phyloP scores from a whole-genome alignment of 176 grass and related monocot species.

The Raddia guianensis region DNA sequence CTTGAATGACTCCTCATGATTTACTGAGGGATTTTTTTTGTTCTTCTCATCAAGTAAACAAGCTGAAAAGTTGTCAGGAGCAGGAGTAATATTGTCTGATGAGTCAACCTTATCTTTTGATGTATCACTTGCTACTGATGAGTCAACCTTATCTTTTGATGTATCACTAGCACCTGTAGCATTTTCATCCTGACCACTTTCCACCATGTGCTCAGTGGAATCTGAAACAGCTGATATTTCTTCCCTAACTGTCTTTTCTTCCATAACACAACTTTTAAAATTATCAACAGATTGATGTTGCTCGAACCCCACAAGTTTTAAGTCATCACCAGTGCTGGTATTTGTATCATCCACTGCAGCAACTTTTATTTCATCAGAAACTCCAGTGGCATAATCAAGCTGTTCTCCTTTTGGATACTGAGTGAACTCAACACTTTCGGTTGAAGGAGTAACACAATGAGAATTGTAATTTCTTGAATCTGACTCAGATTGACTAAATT shows the following conservation, averaged over 20 bases:
- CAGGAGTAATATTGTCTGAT: slow-evolving; percentile 3
- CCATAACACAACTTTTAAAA: slow-evolving; percentile 15
- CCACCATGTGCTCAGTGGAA: slow-evolving; percentile 23
- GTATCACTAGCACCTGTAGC: slow-evolving; percentile 20
- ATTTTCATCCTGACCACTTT: slow-evolving; percentile 31
- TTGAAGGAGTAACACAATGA: slow-evolving; percentile 27
- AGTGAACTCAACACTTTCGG: slow-evolving; percentile 27
- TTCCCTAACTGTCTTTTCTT: slow-evolving; percentile 26
- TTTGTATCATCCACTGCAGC: slow-evolving; percentile 34
- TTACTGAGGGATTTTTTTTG: slow-evolving; percentile 22
- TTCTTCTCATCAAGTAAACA: slow-evolving; percentile 27
- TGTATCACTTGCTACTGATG: slow-evolving; percentile 30
- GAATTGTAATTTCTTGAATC: slow-evolving; percentile 38
- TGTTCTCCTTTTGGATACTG: slow-evolving; percentile 49
- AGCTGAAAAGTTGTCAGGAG: slow-evolving; percentile 22
- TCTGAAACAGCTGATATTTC: slow-evolving; percentile 34
- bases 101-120: slow-evolving; percentile 39
- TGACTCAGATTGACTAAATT: slow-evolving; percentile 32
- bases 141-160: slow-evolving; percentile 38
- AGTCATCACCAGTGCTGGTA: slow-evolving; percentile 33
- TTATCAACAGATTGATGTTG: slow-evolving; percentile 43
- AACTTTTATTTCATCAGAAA: slow-evolving; percentile 48
- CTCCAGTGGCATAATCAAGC: slow-evolving; percentile 37
- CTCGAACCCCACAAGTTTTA: slow-evolving; percentile 29
- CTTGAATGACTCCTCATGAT: slow-evolving; percentile 38